Base-by-base conservation (phyloP, 108 stramenopile species). In the Cylindrotheca fusiformis region DNA sequence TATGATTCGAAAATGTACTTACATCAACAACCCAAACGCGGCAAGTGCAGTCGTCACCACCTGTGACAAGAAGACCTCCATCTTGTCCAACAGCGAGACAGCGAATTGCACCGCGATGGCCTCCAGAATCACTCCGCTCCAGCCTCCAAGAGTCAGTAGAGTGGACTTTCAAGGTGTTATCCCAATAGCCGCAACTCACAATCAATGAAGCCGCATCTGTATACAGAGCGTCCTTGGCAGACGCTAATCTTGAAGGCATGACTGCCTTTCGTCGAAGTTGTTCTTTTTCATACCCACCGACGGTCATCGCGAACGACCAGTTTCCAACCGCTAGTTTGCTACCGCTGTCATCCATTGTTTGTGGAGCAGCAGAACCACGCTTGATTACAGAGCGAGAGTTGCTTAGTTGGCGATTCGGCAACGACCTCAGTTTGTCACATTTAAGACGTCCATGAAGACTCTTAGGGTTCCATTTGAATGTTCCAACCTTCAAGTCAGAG, bases 21-120 rank as follows among this genome's bases (percentile, higher is more conserved):
- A 41, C 36, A 59, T 89, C 89, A 27, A 88, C 74, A 33, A 88
- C 82, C 86, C 85, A 90, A 4, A 94, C 71, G 19, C 81, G 71
- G 60, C 85, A 81, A n/a, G 88, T 93, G 46, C 75, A 74, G 64
- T 94, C 93, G 21, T 85, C 71, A 24, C 87, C 87, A 22, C 93
- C 93, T 23, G 87, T 86, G 6, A 86, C 74, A 62, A 89, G 59
- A 6, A 85, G 45, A 18, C 68, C 83, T 55, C 83, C 89, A 59
- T 88, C 84, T 17, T 66, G 52, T 19, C 84, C 76, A 3, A 84
- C 67, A 45, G 79, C 63, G 10, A 90, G 60, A 61, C 86, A 90
- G 59, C 71, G 85, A 36, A 90, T 85, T 20, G 72, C 64, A 33
- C 86, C 91, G 29, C 68, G 65, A 63, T 89, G 88, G 1, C 86